phyloP scores from a whole-genome alignment of 192 early-diverging fungal genomes.

The Pilaira anomala region DNA sequence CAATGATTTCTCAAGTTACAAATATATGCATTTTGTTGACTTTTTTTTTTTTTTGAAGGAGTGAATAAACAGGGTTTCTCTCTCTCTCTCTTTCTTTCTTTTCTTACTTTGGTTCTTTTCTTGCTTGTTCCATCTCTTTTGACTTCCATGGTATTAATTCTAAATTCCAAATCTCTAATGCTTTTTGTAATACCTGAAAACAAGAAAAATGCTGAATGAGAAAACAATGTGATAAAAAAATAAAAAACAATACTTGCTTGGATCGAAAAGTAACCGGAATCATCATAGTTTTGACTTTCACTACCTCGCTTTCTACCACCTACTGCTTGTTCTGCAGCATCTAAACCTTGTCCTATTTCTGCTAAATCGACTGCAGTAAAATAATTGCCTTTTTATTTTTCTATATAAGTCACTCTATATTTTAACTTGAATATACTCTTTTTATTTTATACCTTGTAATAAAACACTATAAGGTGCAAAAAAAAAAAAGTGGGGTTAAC shows the following conservation, averaged over 20 bases:
- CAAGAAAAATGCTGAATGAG: neutral
- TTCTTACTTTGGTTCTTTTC: slow-evolving; percentile 53
- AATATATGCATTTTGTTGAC: slow-evolving; percentile 61
- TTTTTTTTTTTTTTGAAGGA: slow-evolving; percentile 8
- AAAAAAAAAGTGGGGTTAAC: neutral
- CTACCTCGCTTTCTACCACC: slow-evolving; percentile 6
- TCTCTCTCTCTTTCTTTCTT: neutral
- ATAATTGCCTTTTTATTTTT: slow-evolving; percentile 45
- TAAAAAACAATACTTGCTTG: slow-evolving; percentile 44
- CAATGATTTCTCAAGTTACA: slow-evolving; percentile 66
- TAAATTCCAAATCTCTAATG: slow-evolving; percentile 55
- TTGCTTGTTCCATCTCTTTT: slow-evolving; percentile 40
- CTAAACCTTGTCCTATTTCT: slow-evolving; percentile 64
- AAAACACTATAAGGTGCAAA: slow-evolving; percentile 1
- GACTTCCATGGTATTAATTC: slow-evolving; percentile 56
- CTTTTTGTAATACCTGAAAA: slow-evolving; percentile 49
- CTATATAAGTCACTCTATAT: neutral
- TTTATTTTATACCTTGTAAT: slow-evolving; percentile 21
- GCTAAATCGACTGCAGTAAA: slow-evolving; percentile 77
- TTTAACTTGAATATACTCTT: neutral
- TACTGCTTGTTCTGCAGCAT: slow-evolving; percentile 55
- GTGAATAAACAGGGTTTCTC: too few relatives aligned
- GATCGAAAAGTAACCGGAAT: slow-evolving; percentile 72
- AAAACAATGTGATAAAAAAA: neutral
- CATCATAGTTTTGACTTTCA: slow-evolving; percentile 55